Conservation (phyloP, 2,329 filamentous ascomycete genomes). For the Penicillium sp. region DNA sequence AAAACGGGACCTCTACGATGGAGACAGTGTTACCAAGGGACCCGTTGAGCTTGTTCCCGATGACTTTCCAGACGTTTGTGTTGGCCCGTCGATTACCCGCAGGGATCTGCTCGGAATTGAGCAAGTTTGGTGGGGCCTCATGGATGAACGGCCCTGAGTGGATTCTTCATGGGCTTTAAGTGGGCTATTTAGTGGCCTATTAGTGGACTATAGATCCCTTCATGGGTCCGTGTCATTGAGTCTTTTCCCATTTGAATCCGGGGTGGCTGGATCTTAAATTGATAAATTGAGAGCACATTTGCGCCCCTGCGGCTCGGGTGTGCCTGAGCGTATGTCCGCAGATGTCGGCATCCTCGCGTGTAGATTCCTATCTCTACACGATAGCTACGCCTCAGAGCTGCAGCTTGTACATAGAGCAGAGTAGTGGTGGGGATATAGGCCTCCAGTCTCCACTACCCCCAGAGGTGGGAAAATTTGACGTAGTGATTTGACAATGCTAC, state of each 20-base stretch:
- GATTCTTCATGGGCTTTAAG: background rate
- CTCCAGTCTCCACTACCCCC: background rate
- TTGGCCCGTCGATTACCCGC: slow-evolving; percentile 11
- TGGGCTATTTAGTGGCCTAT: background rate
- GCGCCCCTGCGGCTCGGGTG: slow-evolving; percentile 6
- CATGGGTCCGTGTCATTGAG: background rate
- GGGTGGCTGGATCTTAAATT: no score
- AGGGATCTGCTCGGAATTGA: slow-evolving; percentile 27
- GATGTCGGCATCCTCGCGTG: background rate
- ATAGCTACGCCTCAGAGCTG: background rate
- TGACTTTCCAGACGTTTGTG: slow-evolving; percentile 1
- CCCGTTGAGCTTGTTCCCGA: slow-evolving; percentile 1
- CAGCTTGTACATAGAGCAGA: background rate
- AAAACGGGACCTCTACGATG: slow-evolving; percentile 10
- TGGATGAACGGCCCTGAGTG: background rate
- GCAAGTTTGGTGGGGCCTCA: slow-evolving; percentile 19
- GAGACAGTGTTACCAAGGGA: slow-evolving; percentile 3
- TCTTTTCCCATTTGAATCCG: background rate
- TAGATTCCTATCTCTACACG: background rate
- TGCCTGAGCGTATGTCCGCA: background rate
- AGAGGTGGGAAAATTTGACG: background rate
- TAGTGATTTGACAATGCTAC: background rate
- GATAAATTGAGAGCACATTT: slow-evolving; percentile 21
- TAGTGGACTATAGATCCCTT: background rate
- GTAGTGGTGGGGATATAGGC: no score